phyloP scores from a whole-genome alignment of 345 rosid species.

The Aurinia saxatilis region DNA sequence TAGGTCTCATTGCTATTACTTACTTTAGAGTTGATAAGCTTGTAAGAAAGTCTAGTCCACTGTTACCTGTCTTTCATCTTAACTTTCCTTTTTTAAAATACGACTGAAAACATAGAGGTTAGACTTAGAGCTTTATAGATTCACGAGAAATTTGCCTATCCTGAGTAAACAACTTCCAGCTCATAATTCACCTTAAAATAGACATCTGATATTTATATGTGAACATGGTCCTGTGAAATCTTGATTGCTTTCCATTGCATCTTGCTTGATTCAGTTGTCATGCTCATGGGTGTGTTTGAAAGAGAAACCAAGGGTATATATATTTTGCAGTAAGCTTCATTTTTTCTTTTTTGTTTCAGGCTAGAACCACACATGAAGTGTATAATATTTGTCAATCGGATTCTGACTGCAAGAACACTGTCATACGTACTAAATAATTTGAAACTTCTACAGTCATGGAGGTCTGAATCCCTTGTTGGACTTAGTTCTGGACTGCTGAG shows the following conservation, averaged over 20 bases:
- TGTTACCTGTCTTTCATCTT: background rate
- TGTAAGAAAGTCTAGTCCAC: constrained; percentile 2
- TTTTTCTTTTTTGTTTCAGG: constrained; percentile 41
- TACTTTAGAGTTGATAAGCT: background rate
- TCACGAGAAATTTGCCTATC: too few species aligned
- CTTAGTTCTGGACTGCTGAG: constrained; percentile 71
- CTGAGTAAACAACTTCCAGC: background rate
- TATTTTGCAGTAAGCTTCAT: constrained; percentile 19
- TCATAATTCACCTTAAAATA: constrained; percentile 6
- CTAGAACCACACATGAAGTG: constrained; percentile 71
- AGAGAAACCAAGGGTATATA: constrained; percentile 9
- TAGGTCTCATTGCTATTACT: constrained; percentile 3
- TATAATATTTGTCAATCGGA: constrained; percentile 87
- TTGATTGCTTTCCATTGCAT: constrained; percentile 6
- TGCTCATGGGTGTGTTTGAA: constrained; percentile 16
- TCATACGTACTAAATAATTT: constrained; percentile 61
- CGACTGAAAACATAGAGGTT: constrained; percentile 5
- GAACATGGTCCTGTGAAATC: constrained; percentile 12
- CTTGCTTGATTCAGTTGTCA: background rate
- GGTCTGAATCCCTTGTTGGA: constrained; percentile 82
- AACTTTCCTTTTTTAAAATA: background rate
- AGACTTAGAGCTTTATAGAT: background rate
- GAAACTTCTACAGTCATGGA: constrained; percentile 64
- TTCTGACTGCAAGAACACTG: constrained; percentile 72
- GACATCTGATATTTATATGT: background rate